Percentiles rank a stretch among this genome's conserved stretches.
Conservation (phyloP, 2,329 filamentous ascomycete genomes). For the Pseudopyricularia cyperi region DNA sequence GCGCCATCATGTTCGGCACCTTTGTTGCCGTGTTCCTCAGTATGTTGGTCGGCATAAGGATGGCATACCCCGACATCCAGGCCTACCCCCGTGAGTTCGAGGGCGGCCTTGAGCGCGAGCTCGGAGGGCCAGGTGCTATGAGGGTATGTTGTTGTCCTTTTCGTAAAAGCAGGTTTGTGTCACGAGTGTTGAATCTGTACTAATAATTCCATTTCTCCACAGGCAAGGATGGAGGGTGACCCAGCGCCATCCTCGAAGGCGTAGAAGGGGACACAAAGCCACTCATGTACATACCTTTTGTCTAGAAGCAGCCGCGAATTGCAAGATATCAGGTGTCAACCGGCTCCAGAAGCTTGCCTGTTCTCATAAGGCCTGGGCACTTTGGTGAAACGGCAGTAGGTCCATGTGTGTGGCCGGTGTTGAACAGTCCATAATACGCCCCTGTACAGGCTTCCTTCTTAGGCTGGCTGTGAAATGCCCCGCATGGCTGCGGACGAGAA, state of each 20-base stretch:
- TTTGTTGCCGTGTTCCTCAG: slow-evolving; percentile 53
- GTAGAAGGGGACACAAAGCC: not conserved
- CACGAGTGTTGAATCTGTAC: not conserved
- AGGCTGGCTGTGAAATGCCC: too few relatives aligned
- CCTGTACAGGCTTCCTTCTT: too few relatives aligned
- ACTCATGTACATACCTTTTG: not conserved
- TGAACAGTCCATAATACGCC: too few relatives aligned
- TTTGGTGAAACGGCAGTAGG: too few relatives aligned
- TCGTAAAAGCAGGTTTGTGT: not conserved
- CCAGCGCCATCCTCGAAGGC: slow-evolving; percentile 30
- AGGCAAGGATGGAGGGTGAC: slow-evolving; percentile 44
- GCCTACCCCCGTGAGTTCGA: slow-evolving; percentile 59
- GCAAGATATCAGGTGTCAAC: not conserved
- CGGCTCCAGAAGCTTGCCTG: not conserved
- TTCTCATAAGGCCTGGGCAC: too few relatives aligned
- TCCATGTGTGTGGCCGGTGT: too few relatives aligned
- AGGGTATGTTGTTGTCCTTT: slow-evolving; percentile 39
- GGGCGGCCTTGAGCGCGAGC: slow-evolving; percentile 58
- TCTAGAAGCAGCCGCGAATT: slow-evolving; percentile 8
- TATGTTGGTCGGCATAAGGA: slow-evolving; percentile 53
- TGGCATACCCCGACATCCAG: slow-evolving; percentile 59
- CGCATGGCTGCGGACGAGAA: too few relatives aligned
- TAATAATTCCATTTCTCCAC: not conserved
- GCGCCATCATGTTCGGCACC: slow-evolving; percentile 50
- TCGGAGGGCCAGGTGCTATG: slow-evolving; percentile 56